Percentiles rank a stretch among this genome's conserved stretches.
phyloP scores from a whole-genome alignment of 2,329 filamentous ascomycete species.

The Aspergillaceae sp. region DNA sequence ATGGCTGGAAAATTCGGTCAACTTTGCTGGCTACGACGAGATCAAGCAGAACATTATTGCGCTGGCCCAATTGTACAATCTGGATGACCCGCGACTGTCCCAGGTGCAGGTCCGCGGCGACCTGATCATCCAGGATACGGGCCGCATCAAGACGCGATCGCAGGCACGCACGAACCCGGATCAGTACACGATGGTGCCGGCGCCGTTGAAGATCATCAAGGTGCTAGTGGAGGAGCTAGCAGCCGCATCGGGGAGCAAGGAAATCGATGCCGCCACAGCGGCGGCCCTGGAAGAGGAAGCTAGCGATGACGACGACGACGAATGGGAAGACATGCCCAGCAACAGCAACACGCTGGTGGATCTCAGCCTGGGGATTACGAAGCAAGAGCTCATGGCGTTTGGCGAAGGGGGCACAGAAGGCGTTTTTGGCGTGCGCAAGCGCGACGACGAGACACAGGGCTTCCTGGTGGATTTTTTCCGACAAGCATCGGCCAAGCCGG shows the following conservation, averaged over 20 bases:
- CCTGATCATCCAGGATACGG: slow-evolving; percentile 68
- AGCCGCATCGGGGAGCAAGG: slow-evolving; percentile 58
- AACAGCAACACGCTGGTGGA: slow-evolving; percentile 53
- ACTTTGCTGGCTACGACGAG: slow-evolving; percentile 96
- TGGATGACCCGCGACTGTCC: slow-evolving; percentile 71
- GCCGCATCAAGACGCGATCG: slow-evolving; percentile 87
- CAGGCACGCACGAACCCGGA: slow-evolving; percentile 83
- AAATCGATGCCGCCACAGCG: slow-evolving; percentile 47
- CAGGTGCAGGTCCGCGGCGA: slow-evolving; percentile 86
- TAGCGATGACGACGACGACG: slow-evolving; percentile 60
- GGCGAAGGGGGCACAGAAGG: slow-evolving; percentile 45
- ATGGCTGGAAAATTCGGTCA: slow-evolving; percentile 95
- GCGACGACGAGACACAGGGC: slow-evolving; percentile 82
- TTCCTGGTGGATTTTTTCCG: slow-evolving; percentile 78
- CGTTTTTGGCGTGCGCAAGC: slow-evolving; percentile 48
- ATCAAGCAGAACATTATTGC: slow-evolving; percentile 95
- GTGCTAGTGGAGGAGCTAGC: slow-evolving; percentile 86
- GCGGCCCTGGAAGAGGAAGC: slow-evolving; percentile 52
- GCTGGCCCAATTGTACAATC: slow-evolving; percentile 78
- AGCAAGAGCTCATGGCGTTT: slow-evolving; percentile 72
- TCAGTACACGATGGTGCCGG: slow-evolving; percentile 77
- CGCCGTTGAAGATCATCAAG: slow-evolving; percentile 91
- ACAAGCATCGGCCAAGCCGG: slow-evolving; percentile 43
- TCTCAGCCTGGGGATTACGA: slow-evolving; percentile 59
- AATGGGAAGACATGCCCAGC: slow-evolving; percentile 81